A percentile compares a stretch with the other conserved stretches of the same genome.
Evolutionary conservation across 495 filamentous ascomycete genomes (phyloP).

Genomic region (Neurospora cerealis): DNA sequence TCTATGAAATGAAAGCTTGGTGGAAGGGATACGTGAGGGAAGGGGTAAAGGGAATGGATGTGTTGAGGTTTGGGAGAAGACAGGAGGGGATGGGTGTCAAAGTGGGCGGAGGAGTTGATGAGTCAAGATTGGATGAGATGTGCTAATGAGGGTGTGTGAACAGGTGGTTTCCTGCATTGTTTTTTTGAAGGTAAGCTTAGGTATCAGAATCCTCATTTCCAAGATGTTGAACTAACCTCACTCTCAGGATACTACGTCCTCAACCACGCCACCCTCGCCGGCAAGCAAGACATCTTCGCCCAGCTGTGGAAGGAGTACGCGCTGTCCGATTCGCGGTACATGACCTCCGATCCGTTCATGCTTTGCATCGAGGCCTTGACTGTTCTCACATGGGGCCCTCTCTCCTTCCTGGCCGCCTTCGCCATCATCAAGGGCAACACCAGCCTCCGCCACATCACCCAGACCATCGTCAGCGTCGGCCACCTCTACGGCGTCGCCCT

Average conservation of each 20-base stretch:
- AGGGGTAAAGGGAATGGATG: not conserved
- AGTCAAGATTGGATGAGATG: not conserved
- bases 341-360: constrained; percentile 70
- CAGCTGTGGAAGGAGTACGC: constrained; percentile 89
- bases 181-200: constrained; percentile 60
- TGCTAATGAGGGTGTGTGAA: not conserved
- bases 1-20: no score
- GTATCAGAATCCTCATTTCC: not conserved
- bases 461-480: constrained; percentile 61
- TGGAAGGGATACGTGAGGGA: not conserved
- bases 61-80: not conserved
- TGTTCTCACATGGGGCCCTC: constrained; percentile 61
- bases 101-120: not conserved
- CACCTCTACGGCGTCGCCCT: constrained; percentile 81
- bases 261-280: constrained; percentile 43
- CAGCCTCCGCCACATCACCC: constrained; percentile 59
- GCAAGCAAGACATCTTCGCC: constrained; percentile 46
- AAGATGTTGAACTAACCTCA: not conserved
- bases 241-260: constrained; percentile 62
- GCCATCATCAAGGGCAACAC: constrained; percentile 48
- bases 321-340: constrained; percentile 71
- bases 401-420: constrained; percentile 59
- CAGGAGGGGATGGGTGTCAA: not conserved
- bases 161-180: constrained; percentile 55
- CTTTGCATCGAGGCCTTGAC: constrained; percentile 80